Conservation (phyloP, 768 basidiomycete species). For the Pleurotus giganteus region DNA sequence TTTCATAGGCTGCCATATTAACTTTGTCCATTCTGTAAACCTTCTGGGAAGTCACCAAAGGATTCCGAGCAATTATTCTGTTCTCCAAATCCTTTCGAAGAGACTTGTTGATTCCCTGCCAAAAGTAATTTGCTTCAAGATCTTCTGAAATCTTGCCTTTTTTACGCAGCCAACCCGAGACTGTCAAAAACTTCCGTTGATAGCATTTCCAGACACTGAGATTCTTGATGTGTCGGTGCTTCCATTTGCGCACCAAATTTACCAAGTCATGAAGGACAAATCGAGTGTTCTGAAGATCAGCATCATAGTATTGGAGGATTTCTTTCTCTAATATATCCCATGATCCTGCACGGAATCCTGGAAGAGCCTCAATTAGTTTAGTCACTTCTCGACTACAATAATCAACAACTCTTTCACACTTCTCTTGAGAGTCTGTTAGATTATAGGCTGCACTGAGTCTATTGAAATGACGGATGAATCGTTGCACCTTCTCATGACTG, state of each 20-base stretch:
- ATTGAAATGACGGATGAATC: not conserved
- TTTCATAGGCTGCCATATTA: not conserved
- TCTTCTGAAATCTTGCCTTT: constrained; percentile 11
- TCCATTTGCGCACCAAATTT: not conserved
- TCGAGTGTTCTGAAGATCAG: not conserved
- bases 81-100: not conserved
- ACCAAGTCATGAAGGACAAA: not conserved
- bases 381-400: constrained; percentile 1
- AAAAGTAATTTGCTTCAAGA: constrained; percentile 11
- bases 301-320: constrained; percentile 3
- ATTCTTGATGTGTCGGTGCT: not conserved
- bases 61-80: not conserved
- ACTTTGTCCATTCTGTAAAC: constrained; percentile 1
- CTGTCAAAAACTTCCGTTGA: constrained; percentile 4
- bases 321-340: not conserved
- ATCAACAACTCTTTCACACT: not conserved
- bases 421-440: not conserved
- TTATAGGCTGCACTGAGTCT: not conserved
- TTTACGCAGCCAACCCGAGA: constrained; percentile 12
- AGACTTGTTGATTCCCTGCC: constrained; percentile 10
- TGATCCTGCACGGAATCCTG: not conserved
- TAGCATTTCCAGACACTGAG: constrained; percentile 12
- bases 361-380: constrained; percentile 1
- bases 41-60: not conserved
- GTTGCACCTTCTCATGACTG: not conserved